Base-by-base conservation (phyloP, 768 basidiomycete species). In the Tricholoma terreum region DNA sequence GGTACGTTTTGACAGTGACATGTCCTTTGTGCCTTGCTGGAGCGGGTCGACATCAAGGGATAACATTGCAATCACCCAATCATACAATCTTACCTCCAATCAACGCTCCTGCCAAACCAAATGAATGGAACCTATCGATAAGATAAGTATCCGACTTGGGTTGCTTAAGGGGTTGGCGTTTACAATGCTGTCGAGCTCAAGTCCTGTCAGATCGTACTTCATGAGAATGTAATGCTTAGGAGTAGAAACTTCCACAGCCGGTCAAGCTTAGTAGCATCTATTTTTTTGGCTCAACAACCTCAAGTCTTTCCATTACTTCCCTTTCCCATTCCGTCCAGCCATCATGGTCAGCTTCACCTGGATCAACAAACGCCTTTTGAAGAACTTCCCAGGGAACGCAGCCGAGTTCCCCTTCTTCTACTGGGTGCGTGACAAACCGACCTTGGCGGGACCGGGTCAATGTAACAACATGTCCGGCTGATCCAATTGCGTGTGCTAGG, bases 401-500 rank as follows among this genome's bases (percentile, higher is more conserved):
- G 46, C 71, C 71, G 17, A 67, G 75, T 59, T 87, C 86, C n/a
- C 74, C 80, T 57, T 77, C 81, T 54, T 79, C 78, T 31, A 65
- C 64, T 14, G 71, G 68, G 12, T 80, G 76, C 12, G 88, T 71
- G 5, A 79, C 75, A 64, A 94, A 98, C 30, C 83, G 82, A 3
- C 94, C 92, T 78, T 98, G 97, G 36, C 91, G 81, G n/a, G 88
- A 86, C 34, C 97, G 84, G 12, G 85, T 90, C 58, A 98, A 80
- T 7, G 88, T 92, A 43, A 96, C 94, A 38, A 99, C 94, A 69
- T 97, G 94, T 0, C 94, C 97, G 4, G 92, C 92, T 22, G 90
- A 92, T 2, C 87, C 92, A 17, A 99, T 68, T 1, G 86, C 82
- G 60, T 84, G 85, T 14, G 89, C 93, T 7, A 99, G 79, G 69